These are phyloP conservation scores for carrot (Daucus carota) DNA, from an alignment of 129 eudicot species.

Conservation along the genomic window DH1_v3.0 NC_030385.2:44584501-44585000, in stretches of 20 bases:
- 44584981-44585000: neutral
- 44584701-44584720: slow-evolving; percentile 58
- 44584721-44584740: slow-evolving; percentile 47
- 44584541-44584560: slow-evolving; percentile 25
- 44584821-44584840: slow-evolving; percentile 33
- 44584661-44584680: slow-evolving; percentile 49
- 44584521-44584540: slow-evolving; percentile 40
- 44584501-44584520: slow-evolving; percentile 24
- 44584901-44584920: slow-evolving; percentile 51
- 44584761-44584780: slow-evolving; percentile 60
- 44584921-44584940: slow-evolving; percentile 40
- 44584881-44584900: slow-evolving; percentile 60
- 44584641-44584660: slow-evolving; percentile 25
- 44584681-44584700: slow-evolving; percentile 48
- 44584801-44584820: slow-evolving; percentile 78
- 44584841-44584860: slow-evolving; percentile 18
- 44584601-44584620: slow-evolving; percentile 98
- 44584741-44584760: slow-evolving; percentile 60
- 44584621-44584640: slow-evolving; percentile 31
- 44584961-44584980: slow-evolving; percentile 69
- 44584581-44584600: slow-evolving; percentile 38
- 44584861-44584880: slow-evolving; percentile 21
- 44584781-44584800: slow-evolving; percentile 52
- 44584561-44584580: slow-evolving; percentile 41
- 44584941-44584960: slow-evolving; percentile 38